Conservation (phyloP, 768 basidiomycete species). For the Hypholoma fasciculare region DNA sequence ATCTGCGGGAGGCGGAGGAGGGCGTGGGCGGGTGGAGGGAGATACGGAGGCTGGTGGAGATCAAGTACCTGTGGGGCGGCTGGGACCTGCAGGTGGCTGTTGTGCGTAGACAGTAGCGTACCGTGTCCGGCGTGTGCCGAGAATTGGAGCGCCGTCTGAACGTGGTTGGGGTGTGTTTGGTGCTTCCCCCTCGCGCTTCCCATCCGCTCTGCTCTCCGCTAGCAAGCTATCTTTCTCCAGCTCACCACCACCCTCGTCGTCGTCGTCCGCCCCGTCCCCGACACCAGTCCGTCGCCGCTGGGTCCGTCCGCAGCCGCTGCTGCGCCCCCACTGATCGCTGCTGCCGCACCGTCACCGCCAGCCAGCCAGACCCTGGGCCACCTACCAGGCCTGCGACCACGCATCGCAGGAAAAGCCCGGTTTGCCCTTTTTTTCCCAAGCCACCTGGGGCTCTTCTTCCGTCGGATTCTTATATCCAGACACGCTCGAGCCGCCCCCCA, state of each 20-base stretch:
- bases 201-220: slow-evolving; percentile 14
- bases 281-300: background rate
- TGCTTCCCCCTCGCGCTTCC: slow-evolving; percentile 27
- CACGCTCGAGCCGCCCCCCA: slow-evolving; percentile 6
- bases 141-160: slow-evolving; percentile 30
- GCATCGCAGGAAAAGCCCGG: slow-evolving; percentile 10
- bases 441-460: slow-evolving; percentile 6
- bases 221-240: slow-evolving; percentile 8
- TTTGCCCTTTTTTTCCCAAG: slow-evolving; percentile 9
- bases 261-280: slow-evolving; percentile 19
- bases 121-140: slow-evolving; percentile 10
- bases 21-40: slow-evolving; percentile 72
- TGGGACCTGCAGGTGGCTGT: slow-evolving; percentile 90
- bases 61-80: slow-evolving; percentile 78
- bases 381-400: slow-evolving; percentile 1
- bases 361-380: slow-evolving; percentile 3
- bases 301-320: background rate
- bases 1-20: slow-evolving; percentile 53
- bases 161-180: slow-evolving; percentile 25
- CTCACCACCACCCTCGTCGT: slow-evolving; percentile 17
- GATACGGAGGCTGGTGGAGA: slow-evolving; percentile 76
- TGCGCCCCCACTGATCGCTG: background rate
- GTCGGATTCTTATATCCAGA: slow-evolving; percentile 8
- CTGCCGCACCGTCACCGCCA: background rate
- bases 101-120: slow-evolving; percentile 59